Base-by-base conservation (phyloP, 208 protist species). In the Porcisia hertigi region DNA sequence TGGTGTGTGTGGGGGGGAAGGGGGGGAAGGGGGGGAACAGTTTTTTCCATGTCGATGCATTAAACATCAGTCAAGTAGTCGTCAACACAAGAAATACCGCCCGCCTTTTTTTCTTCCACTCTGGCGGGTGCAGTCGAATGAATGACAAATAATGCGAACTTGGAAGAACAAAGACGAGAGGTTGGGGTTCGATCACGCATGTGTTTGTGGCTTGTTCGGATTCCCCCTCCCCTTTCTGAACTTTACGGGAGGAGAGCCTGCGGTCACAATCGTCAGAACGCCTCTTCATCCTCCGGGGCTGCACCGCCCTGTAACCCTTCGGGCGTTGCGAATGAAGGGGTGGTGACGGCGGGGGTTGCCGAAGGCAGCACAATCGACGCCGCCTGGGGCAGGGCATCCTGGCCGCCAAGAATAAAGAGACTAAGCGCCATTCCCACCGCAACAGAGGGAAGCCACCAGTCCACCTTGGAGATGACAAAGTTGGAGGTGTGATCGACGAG, bases 381-480 rank as follows among this genome's bases (percentile, higher is more conserved):
- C 49, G 73, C 85, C 73, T 93, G 81, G 45, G 65, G 69, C n/a
- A 86, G 34, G 53, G 82, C 82, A n/a, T 92, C 87, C 3, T 88
- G 86, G 41, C 91, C 93, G 62, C 90, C 86, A 18, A 97, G 82
- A 18, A 97, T 18, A 66, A 95, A 86, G 36, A 97, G 69, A 73
- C 86, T 93, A 25, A 94, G 62, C 34, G 79, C 86, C 81, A 97
- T 94, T 39, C 89, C 88, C 8, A 86, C 76, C 16, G 80, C 91
- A 1, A 97, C 89, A 52, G 90, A 88, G 20, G 93, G 93, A 16
- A 97, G 39, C 92, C 93, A 97, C 90, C 91, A 97, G 73, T 92
- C 86, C 54, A 86, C 72, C 77, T 96, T 96, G 20, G 86, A 81
- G 49, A 96, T 83, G 62, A 97, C 77, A 64, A 86, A 95, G 74